Conservation (phyloP, 1,284 basidiomycete genomes). For the Malassezia obtusa region DNA sequence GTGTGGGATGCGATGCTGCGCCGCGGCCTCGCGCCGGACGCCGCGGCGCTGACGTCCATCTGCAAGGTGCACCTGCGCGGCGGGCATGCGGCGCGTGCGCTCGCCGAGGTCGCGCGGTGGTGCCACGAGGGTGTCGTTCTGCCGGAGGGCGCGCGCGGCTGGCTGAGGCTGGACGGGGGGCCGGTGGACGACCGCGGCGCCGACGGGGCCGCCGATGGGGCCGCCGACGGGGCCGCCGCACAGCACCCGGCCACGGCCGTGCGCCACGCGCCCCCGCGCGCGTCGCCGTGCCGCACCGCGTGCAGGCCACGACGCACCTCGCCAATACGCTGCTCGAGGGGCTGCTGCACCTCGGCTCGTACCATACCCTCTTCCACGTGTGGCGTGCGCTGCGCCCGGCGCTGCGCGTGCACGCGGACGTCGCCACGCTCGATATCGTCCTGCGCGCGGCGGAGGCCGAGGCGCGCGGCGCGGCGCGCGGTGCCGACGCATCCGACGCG, state of each 20-base stretch:
- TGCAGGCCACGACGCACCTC: constrained; percentile 8
- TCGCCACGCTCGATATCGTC: constrained; percentile 10
- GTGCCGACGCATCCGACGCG: not conserved
- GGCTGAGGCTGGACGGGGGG: not conserved
- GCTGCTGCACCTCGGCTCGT: constrained; percentile 1
- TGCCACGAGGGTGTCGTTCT: constrained; percentile 7
- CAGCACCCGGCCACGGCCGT: not conserved
- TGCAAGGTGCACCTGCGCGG: constrained; percentile 10
- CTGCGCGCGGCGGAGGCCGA: constrained; percentile 3
- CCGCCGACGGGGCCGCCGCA: too few species aligned
- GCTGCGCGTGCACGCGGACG: constrained; percentile 9
- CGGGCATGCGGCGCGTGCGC: constrained; percentile 7
- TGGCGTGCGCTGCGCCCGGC: constrained; percentile 8
- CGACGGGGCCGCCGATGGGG: too few species aligned
- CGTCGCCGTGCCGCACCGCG: not conserved
- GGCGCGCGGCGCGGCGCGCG: not conserved
- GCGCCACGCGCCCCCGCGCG: not conserved
- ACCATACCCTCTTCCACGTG: constrained; percentile 9
- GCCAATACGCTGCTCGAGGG: constrained; percentile 14
- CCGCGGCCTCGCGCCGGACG: constrained; percentile 13
- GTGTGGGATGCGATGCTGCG: constrained; percentile 13
- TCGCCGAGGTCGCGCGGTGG: constrained; percentile 7
- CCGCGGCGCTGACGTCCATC: constrained; percentile 8
- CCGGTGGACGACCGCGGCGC: too few species aligned
- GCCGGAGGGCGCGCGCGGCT: not conserved